A percentile compares a stretch with the other conserved stretches of the same genome.
These are phyloP conservation scores for Microdochium nivale DNA, from an alignment of 2,329 filamentous ascomycete genomes.

Conservation along the genomic window DNA sequence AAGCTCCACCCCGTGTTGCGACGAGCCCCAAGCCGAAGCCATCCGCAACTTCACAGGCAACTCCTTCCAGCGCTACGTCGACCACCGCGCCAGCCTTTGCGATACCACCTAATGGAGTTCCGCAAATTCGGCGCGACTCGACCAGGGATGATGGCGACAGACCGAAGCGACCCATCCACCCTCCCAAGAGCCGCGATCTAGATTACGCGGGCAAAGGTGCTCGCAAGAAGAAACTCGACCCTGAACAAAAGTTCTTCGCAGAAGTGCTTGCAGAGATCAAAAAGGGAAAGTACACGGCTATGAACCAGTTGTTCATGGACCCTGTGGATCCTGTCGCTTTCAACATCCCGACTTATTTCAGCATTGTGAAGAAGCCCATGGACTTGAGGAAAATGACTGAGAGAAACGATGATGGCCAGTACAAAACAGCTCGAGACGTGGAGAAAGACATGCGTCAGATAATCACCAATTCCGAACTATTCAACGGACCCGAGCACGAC, in stretches of 20 bases:
- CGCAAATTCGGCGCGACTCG: conserved; percentile 79
- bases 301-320: conserved; percentile 67
- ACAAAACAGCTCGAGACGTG: conserved; percentile 76
- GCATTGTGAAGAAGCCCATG: conserved; percentile 95
- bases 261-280: conserved; percentile 70
- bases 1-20: conserved; percentile 15
- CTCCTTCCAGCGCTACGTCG: conserved; percentile 23
- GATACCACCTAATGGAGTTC: conserved; percentile 67
- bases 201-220: conserved; percentile 69
- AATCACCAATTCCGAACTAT: conserved; percentile 83
- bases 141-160: conserved; percentile 66
- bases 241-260: conserved; percentile 85
- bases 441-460: conserved; percentile 76
- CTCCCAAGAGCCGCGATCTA: conserved; percentile 84
- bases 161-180: conserved; percentile 89
- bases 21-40: conserved; percentile 26
- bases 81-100: conserved; percentile 57
- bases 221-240: conserved; percentile 83
- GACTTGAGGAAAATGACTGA: conserved; percentile 74
- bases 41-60: conserved; percentile 13
- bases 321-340: conserved; percentile 91
- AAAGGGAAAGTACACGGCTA: conserved; percentile 58
- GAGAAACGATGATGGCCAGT: conserved; percentile 72
- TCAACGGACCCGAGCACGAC: conserved; percentile 69
- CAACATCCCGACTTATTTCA: conserved; percentile 88